phyloP scores from a whole-genome alignment of 768 basidiomycete genomes.

The Lactarius psammicola region DNA sequence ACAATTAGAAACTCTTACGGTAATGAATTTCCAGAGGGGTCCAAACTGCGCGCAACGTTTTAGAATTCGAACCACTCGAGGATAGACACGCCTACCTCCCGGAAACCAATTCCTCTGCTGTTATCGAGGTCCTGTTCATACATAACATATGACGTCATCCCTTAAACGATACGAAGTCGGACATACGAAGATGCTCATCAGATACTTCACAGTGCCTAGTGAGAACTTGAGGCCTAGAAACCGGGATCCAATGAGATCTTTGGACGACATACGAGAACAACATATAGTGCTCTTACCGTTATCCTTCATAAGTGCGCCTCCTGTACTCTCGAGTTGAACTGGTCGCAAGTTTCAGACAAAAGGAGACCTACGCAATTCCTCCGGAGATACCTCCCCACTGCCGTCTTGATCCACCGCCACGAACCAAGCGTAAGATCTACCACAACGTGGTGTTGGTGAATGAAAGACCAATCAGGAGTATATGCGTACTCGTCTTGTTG shows the following conservation, averaged over 20 bases:
- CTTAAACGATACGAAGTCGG: not conserved
- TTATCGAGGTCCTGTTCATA: slow-evolving; percentile 12
- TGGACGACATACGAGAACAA: not conserved
- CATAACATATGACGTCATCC: not conserved
- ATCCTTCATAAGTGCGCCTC: slow-evolving; percentile 12
- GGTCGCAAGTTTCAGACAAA: not conserved
- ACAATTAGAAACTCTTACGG: not conserved
- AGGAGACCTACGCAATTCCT: slow-evolving; percentile 12
- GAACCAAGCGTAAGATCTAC: slow-evolving; percentile 11
- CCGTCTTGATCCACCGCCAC: slow-evolving; percentile 14
- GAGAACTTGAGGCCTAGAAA: slow-evolving; percentile 16
- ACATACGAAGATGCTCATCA: slow-evolving; percentile 21
- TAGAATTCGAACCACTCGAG: not conserved
- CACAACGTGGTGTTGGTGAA: not conserved
- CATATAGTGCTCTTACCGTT: not conserved
- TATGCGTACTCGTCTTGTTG: slow-evolving; percentile 3
- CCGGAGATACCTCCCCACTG: slow-evolving; percentile 6
- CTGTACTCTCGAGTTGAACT: not conserved
- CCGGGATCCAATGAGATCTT: not conserved
- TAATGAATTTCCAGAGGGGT: slow-evolving; percentile 12
- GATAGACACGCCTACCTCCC: slow-evolving; percentile 9
- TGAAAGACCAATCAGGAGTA: not conserved
- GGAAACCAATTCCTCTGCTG: slow-evolving; percentile 6
- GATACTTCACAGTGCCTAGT: slow-evolving; percentile 3
- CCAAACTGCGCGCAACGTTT: slow-evolving; percentile 2